These are phyloP conservation scores for Fusarium pseudoanthophilum DNA, from an alignment of 2,329 filamentous ascomycete genomes.

Conservation along the genomic window DNA sequence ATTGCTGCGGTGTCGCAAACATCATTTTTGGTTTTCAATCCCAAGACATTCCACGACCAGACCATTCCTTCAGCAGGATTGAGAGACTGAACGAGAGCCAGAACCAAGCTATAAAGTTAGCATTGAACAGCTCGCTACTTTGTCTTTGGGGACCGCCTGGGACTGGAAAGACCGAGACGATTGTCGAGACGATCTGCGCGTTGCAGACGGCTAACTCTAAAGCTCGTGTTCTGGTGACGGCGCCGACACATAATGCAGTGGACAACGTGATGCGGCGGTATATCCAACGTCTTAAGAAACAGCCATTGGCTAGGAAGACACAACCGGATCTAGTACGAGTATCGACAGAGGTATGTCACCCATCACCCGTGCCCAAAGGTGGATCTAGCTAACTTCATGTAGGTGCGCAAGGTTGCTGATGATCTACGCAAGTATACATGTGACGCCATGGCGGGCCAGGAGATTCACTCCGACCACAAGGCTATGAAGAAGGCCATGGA, in stretches of 20 bases:
- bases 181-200: slow-evolving; percentile 51
- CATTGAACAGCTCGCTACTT: slow-evolving; percentile 48
- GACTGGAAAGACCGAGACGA: slow-evolving; percentile 57
- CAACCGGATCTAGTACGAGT: slow-evolving; percentile 9
- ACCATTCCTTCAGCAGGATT: not conserved
- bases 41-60: accelerated
- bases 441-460: slow-evolving; percentile 47
- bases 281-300: slow-evolving; percentile 21
- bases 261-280: slow-evolving; percentile 56
- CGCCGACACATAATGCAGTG: slow-evolving; percentile 58
- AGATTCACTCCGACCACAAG: slow-evolving; percentile 42
- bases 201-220: slow-evolving; percentile 43
- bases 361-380: accelerated
- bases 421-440: slow-evolving; percentile 51
- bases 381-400: not conserved
- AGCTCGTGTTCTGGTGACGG: slow-evolving; percentile 51
- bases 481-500: slow-evolving; percentile 52
- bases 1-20: slow-evolving; percentile 48
- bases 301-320: not conserved
- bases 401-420: slow-evolving; percentile 50
- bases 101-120: slow-evolving; percentile 17
- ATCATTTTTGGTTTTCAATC: not conserved
- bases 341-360: slow-evolving; percentile 19
- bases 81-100: slow-evolving; percentile 30
- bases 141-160: slow-evolving; percentile 59